phyloP scores from a whole-genome alignment of 163 green algal genomes.

The Scenedesmus sp. region DNA sequence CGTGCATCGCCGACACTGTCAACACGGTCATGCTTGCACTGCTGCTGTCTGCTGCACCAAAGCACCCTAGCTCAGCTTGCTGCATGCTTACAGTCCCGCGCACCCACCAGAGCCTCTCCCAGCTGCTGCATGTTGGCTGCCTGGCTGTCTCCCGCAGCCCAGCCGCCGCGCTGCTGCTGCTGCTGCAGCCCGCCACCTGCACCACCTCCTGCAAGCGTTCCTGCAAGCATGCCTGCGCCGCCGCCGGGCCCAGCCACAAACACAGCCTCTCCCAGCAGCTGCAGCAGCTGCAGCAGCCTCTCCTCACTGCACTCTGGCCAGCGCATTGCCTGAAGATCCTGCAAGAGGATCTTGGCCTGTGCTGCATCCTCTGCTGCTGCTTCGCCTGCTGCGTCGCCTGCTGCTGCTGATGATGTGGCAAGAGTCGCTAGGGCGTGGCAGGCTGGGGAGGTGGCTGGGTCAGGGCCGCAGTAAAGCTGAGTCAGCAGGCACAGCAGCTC shows the following conservation, averaged over 20 bases:
- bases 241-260: conserved; percentile 19
- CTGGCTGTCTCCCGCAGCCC: conserved; percentile 11
- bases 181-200: neutral
- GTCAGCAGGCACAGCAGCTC: conserved; percentile 44
- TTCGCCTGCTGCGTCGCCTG: neutral
- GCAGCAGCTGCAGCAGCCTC: conserved; percentile 35
- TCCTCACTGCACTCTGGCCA: conserved; percentile 44
- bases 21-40: neutral
- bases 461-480: conserved; percentile 31
- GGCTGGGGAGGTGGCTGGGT: conserved; percentile 8
- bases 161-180: neutral
- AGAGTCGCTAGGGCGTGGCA: neutral
- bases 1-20: neutral
- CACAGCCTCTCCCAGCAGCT: conserved; percentile 36
- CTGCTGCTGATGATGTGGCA: neutral
- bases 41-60: neutral
- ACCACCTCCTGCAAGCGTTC: too few species aligned
- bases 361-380: neutral
- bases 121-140: conserved; percentile 37
- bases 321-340: conserved; percentile 6
- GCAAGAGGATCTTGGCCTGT: neutral
- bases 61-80: neutral
- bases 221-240: neutral
- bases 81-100: neutral
- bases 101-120: conserved; percentile 11